A percentile compares a stretch with the other conserved stretches of the same genome.
These are phyloP conservation scores for Coniella vitis DNA, from an alignment of 2,329 filamentous ascomycete genomes.

Conservation along the genomic window DNA sequence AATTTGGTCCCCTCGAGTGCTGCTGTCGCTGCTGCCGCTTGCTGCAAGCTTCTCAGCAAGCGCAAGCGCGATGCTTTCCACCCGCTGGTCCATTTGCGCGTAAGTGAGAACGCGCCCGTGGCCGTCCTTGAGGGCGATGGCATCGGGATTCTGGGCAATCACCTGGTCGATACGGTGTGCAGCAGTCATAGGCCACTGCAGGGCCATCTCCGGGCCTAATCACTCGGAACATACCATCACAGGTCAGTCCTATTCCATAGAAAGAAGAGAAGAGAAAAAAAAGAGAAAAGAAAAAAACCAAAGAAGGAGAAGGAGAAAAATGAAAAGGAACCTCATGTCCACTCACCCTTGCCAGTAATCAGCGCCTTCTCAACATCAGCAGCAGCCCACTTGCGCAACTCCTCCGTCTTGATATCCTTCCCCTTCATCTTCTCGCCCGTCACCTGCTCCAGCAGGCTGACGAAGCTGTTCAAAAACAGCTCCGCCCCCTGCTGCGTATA, in stretches of 20 bases:
- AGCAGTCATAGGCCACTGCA: constrained; percentile 28
- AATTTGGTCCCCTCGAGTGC: not conserved
- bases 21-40: no score
- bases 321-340: no score
- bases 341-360: no score
- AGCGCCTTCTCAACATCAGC: no score
- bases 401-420: no score
- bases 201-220: not conserved
- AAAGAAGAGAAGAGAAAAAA: no score
- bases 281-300: no score
- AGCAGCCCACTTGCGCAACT: no score
- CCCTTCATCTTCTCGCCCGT: no score
- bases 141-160: constrained; percentile 10
- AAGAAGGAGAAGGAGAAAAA: no score
- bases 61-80: constrained; percentile 26
- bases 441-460: constrained; percentile 15
- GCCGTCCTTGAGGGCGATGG: constrained; percentile 18
- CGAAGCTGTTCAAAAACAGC: constrained; percentile 11
- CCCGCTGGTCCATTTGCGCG: constrained; percentile 24
- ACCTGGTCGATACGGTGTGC: constrained; percentile 30
- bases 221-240: no score
- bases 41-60: constrained; percentile 15
- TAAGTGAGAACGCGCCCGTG: constrained; percentile 27
- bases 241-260: no score
- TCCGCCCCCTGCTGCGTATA: constrained; percentile 20